These are phyloP conservation scores for Pyronema omphalodes DNA, from an alignment of 495 filamentous ascomycete genomes.

Conservation along the genomic window DNA sequence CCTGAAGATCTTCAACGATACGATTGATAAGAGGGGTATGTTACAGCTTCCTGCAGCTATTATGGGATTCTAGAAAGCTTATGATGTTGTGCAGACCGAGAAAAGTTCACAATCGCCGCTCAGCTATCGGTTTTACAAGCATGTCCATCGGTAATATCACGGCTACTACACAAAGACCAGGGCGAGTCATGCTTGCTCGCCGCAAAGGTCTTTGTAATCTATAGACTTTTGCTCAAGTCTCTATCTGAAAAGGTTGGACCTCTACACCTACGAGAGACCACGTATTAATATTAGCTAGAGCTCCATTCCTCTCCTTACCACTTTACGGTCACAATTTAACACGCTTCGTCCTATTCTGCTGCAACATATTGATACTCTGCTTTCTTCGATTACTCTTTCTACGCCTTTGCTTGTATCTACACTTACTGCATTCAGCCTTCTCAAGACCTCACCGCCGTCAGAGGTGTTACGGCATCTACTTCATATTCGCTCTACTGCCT, in stretches of 20 bases:
- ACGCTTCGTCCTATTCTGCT: constrained; percentile 42
- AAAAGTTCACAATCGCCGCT: constrained; percentile 38
- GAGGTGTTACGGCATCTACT: constrained; percentile 74
- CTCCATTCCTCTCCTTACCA: constrained; percentile 36
- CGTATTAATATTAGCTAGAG: constrained; percentile 6
- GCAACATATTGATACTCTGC: constrained; percentile 44
- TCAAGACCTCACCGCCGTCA: constrained; percentile 59
- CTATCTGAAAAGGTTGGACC: constrained; percentile 32
- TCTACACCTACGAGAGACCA: not conserved
- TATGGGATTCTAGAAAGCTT: constrained; percentile 14
- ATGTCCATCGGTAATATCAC: constrained; percentile 35
- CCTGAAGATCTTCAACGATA: constrained; percentile 38
- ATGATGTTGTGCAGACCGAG: constrained; percentile 30
- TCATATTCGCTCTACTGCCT: constrained; percentile 46
- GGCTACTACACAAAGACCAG: constrained; percentile 36
- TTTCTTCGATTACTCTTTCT: constrained; percentile 29
- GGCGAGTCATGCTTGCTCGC: constrained; percentile 44
- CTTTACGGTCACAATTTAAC: constrained; percentile 41
- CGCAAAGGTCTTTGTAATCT: constrained; percentile 66
- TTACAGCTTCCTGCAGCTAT: constrained; percentile 29
- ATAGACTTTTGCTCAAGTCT: constrained; percentile 49
- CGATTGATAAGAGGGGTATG: constrained; percentile 31
- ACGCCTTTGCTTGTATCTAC: constrained; percentile 43
- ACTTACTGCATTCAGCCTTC: constrained; percentile 65
- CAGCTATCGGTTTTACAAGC: constrained; percentile 45